Evolutionary conservation across 1,284 basidiomycete genomes (phyloP), one percentile per base, ranked within the genome.

Genomic region (Boletus sp.): DNA sequence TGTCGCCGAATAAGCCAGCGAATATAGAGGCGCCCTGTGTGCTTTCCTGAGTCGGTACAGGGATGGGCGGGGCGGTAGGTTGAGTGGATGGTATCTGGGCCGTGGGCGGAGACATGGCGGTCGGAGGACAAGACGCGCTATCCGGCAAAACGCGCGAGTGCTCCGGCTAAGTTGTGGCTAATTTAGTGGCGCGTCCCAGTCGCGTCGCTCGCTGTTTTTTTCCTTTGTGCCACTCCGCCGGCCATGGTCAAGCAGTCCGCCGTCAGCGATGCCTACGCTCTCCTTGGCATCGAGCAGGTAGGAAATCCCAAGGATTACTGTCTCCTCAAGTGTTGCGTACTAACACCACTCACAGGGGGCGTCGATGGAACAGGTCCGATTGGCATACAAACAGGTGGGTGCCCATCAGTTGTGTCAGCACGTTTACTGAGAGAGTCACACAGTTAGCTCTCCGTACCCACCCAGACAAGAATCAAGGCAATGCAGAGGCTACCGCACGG

Each of bases 381-480:
- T 67, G 41, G 72, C 78, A 3, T 88, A 88, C 70, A 86, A 77
- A 62, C 78, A 81, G 72, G 84, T 81, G 52, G 40, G 65, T 54
- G 27, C 19, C 42, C 13, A 14, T 41, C 41, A 8, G 17, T 29
- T 19, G 16, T 16, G 39, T 23, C 44, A 30, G 45, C 41, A 16
- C 35, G 20, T 38, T 45, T 46, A 30, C 39, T 46, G 16, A 50
- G 19, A 13, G 37, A 29, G 45, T 40, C 44, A 10, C 48, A n/a
- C 52, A 85, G 82, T 65, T 79, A 47, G 84, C 84, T 8, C 69
- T 88, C 23, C 73, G 72, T 27, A 82, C 78, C 0, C 86, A 88
- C 64, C 85, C 86, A 7, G 86, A 88, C 67, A 87, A 86, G 66
- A 86, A 86, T 56, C 78, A 74, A 0, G 74, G 74, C 40, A 75